These are phyloP conservation scores for Aspergillus quadrilineatus DNA, from an alignment of 2,329 filamentous ascomycete species.

Conservation along the genomic window DNA sequence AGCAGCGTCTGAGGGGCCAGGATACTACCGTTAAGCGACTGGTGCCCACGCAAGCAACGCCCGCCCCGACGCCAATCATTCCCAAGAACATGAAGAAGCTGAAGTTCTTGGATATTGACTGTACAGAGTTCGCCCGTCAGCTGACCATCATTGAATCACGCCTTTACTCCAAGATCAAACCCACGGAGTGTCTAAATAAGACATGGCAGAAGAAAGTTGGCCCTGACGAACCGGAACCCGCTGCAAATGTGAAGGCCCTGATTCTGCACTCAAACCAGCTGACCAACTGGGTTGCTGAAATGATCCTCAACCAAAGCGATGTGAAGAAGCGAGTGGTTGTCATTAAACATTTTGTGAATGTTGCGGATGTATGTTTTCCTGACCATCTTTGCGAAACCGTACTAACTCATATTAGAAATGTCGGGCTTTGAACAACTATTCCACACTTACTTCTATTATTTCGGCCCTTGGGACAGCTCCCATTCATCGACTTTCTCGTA, in stretches of 20 bases:
- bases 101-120: slow-evolving; percentile 96
- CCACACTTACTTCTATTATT: slow-evolving; percentile 94
- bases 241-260: slow-evolving; percentile 90
- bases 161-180: slow-evolving; percentile 92
- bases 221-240: slow-evolving; percentile 70
- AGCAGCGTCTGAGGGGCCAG: slow-evolving; percentile 83
- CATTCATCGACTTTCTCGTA: slow-evolving; percentile 88
- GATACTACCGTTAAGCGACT: slow-evolving; percentile 83
- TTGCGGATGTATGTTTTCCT: slow-evolving; percentile 71
- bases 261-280: slow-evolving; percentile 98
- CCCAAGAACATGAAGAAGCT: slow-evolving; percentile 99
- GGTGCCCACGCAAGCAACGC: slow-evolving; percentile 79
- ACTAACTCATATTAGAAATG: slow-evolving; percentile 68
- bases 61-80: slow-evolving; percentile 82
- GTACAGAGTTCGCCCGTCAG: slow-evolving; percentile 94
- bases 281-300: slow-evolving; percentile 99
- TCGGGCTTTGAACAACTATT: slow-evolving; percentile 90
- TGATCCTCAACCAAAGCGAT: slow-evolving; percentile 93
- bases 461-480: slow-evolving; percentile 92
- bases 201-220: slow-evolving; percentile 96
- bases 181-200: slow-evolving; percentile 95
- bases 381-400: slow-evolving; percentile 1
- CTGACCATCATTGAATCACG: slow-evolving; percentile 95
- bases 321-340: slow-evolving; percentile 95
- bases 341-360: slow-evolving; percentile 96